Evolutionary conservation across 2,329 filamentous ascomycete species (phyloP).

Genomic region (Fonsecaea pedrosoi): DNA sequence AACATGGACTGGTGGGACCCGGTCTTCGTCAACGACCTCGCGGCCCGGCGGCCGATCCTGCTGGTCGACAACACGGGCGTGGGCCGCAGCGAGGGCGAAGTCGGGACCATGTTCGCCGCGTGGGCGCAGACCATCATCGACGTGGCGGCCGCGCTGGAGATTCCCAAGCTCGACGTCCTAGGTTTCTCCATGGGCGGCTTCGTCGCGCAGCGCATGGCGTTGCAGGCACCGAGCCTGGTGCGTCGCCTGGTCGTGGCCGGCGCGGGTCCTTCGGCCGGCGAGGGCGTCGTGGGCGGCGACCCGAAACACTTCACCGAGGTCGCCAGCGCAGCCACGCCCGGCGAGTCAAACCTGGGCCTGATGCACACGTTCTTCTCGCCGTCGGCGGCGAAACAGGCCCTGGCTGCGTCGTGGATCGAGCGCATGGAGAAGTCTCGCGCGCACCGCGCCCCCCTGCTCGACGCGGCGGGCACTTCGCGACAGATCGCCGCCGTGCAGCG

Average conservation of each 20-base stretch:
- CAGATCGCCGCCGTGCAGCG: constrained; percentile 21
- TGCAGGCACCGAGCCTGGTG: constrained; percentile 48
- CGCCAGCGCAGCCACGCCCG: constrained; percentile 19
- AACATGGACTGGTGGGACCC: constrained; percentile 49
- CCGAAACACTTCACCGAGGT: constrained; percentile 24
- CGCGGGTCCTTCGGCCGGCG: constrained; percentile 48
- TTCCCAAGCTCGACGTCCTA: constrained; percentile 54
- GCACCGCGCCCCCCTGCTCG: constrained; percentile 19
- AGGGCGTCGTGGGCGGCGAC: constrained; percentile 21
- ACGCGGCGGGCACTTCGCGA: constrained; percentile 15
- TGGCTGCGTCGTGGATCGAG: constrained; percentile 21
- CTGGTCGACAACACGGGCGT: constrained; percentile 59
- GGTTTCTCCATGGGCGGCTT: constrained; percentile 61
- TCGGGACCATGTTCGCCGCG: constrained; percentile 49
- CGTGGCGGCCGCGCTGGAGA: constrained; percentile 43
- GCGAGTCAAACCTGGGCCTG: constrained; percentile 13
- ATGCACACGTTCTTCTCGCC: constrained; percentile 27
- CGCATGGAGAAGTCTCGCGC: constrained; percentile 16
- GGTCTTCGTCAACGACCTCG: constrained; percentile 54
- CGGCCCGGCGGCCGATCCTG: constrained; percentile 52
- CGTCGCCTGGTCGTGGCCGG: constrained; percentile 55
- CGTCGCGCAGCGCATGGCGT: constrained; percentile 55
- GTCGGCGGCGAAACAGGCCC: constrained; percentile 21
- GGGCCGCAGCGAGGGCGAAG: constrained; percentile 54
- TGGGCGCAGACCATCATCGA: constrained; percentile 45